Evolutionary conservation across 2,329 filamentous ascomycete genomes (phyloP).

Genomic region (Byssothecium circinans): DNA sequence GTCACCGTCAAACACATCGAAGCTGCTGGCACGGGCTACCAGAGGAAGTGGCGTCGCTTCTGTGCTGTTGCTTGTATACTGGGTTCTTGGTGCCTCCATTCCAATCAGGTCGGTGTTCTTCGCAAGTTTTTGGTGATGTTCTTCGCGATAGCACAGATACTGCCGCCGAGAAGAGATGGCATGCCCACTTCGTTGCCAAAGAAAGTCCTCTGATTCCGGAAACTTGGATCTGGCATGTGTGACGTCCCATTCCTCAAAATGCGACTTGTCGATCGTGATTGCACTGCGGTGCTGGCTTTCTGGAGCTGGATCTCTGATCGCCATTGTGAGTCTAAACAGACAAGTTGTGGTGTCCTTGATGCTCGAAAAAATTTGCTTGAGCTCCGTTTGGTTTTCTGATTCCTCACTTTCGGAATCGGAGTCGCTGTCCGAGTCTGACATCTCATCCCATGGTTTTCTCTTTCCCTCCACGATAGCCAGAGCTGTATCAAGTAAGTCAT

Average conservation of each 20-base stretch:
- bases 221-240: conserved; percentile 29
- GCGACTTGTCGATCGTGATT: conserved; percentile 27
- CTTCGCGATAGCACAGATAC: conserved; percentile 37
- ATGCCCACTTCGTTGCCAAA: conserved; percentile 31
- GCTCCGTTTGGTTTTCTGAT: conserved; percentile 17
- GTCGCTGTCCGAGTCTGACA: conserved; percentile 14
- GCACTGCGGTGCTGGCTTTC: conserved; percentile 29
- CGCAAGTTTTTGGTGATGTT: conserved; percentile 34
- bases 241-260: conserved; percentile 31
- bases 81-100: conserved; percentile 18
- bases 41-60: conserved; percentile 21
- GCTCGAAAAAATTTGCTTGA: conserved; percentile 24
- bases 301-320: conserved; percentile 36
- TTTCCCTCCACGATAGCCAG: conserved; percentile 16
- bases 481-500: conserved; percentile 1
- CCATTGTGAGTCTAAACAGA: conserved; percentile 37
- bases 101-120: conserved; percentile 24
- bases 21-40: conserved; percentile 3
- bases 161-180: conserved; percentile 36
- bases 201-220: conserved; percentile 9
- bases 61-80: conserved; percentile 21
- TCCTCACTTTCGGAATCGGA: conserved; percentile 9
- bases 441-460: conserved; percentile 23
- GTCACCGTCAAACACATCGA: conserved; percentile 15
- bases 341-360: conserved; percentile 28